Percentiles rank a stretch among this genome's conserved stretches.
These are phyloP conservation scores for Globisporangium lucens DNA, from an alignment of 352 stramenopile genomes.

Conservation along the genomic window DNA sequence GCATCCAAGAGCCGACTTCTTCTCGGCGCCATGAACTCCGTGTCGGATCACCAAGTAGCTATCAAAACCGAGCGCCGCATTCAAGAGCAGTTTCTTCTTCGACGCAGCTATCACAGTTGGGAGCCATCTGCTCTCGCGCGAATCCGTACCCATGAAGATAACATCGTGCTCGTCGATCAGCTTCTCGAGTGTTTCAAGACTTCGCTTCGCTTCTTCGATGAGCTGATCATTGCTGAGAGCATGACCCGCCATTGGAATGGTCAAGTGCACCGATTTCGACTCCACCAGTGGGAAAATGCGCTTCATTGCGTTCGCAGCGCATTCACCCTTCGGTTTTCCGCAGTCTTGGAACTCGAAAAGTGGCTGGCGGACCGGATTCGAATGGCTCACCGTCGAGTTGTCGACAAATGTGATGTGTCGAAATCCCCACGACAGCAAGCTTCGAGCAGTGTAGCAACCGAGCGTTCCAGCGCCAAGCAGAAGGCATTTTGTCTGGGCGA, in stretches of 20 bases:
- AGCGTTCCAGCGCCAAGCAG: conserved; percentile 95
- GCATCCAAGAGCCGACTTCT: conserved; percentile 80
- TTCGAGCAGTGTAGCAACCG: conserved; percentile 95
- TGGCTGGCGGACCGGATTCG: conserved; percentile 97
- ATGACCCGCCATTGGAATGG: conserved; percentile 99
- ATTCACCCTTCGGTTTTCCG: conserved; percentile 92
- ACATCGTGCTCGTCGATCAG: conserved; percentile 94
- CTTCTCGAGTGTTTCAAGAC: conserved; percentile 78
- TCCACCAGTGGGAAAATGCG: conserved; percentile 93
- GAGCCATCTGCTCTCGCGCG: conserved; percentile 97
- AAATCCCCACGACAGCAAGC: conserved; percentile 96
- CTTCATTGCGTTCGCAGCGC: conserved; percentile 91
- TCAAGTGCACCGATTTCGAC: conserved; percentile 85
- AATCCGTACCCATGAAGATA: conserved; percentile 98
- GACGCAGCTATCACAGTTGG: conserved; percentile 94
- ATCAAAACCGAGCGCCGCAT: conserved; percentile 91
- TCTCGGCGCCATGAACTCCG: conserved; percentile 44
- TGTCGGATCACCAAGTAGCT: conserved; percentile 98
- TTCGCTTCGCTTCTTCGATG: conserved; percentile 57
- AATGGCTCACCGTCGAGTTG: conserved; percentile 96
- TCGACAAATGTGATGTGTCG: conserved; percentile 97
- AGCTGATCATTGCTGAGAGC: conserved; percentile 58
- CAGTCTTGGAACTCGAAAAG: conserved; percentile 96
- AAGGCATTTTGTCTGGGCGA: conserved; percentile 92
- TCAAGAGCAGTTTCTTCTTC: conserved; percentile 89